A percentile compares a stretch with the other conserved stretches of the same genome.
Conservation (phyloP, 768 basidiomycete species). For the Chalciporus piperatus region DNA sequence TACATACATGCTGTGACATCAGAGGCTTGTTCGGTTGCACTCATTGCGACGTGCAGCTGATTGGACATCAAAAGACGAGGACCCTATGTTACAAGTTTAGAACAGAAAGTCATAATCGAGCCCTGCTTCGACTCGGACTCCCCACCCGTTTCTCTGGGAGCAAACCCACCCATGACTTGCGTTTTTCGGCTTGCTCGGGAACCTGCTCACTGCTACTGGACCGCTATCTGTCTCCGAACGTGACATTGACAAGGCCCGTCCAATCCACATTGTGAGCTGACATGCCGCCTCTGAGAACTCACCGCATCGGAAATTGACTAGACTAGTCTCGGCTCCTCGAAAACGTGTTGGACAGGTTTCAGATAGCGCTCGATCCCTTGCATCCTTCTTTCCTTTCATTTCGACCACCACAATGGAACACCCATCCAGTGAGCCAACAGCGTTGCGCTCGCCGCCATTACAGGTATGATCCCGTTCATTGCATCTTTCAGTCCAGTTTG, state of each 20-base stretch:
- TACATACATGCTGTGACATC: too few relatives aligned
- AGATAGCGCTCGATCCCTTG: conserved; percentile 20
- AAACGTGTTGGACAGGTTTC: conserved; percentile 23
- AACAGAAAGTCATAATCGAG: conserved; percentile 2
- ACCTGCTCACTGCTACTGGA: background rate
- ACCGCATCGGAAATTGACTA: conserved; percentile 20
- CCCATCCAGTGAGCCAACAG: conserved; percentile 21
- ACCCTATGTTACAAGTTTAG: conserved; percentile 19
- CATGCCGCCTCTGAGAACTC: background rate
- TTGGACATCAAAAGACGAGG: too few relatives aligned
- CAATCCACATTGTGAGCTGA: too few relatives aligned
- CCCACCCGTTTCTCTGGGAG: conserved; percentile 11
- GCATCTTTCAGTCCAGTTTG: conserved; percentile 6
- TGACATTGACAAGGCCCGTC: too few relatives aligned
- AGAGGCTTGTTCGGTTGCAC: background rate
- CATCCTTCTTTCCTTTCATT: conserved; percentile 8
- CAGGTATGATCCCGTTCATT: conserved; percentile 23
- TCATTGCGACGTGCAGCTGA: conserved; percentile 8
- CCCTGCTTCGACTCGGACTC: conserved; percentile 1
- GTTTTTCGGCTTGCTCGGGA: background rate
- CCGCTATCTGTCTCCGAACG: too few relatives aligned
- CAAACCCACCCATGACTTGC: conserved; percentile 1
- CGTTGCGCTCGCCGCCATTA: conserved; percentile 21
- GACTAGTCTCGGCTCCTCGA: conserved; percentile 21
- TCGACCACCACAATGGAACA: conserved; percentile 28